Conservation (phyloP, 805 yeast species). For the Ogataea wickerhamii region DNA sequence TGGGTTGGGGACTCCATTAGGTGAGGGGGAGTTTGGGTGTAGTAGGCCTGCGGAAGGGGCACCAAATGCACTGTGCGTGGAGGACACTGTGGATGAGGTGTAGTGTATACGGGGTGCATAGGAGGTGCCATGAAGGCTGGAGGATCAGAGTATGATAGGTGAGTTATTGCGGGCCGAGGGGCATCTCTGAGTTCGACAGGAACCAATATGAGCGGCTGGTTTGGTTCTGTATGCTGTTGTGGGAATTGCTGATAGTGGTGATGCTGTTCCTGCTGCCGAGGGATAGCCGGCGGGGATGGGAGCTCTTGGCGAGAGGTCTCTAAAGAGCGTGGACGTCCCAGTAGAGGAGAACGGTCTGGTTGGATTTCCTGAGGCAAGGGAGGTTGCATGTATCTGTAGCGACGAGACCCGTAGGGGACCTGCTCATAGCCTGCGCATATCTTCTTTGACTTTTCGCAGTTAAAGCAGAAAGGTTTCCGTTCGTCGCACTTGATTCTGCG, state of each 20-base stretch:
- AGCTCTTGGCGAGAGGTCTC: too few relatives aligned
- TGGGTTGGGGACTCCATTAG: background rate
- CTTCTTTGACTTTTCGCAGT: conserved; percentile 63
- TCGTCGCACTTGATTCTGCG: conserved; percentile 76
- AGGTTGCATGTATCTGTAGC: conserved; percentile 26
- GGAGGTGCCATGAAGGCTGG: too few relatives aligned
- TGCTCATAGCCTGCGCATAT: conserved; percentile 66
- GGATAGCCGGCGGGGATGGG: background rate
- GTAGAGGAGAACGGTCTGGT: conserved; percentile 7
- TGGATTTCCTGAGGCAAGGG: conserved; percentile 21
- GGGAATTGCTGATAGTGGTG: too few relatives aligned
- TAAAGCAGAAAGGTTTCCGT: conserved; percentile 62
- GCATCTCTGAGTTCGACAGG: background rate
- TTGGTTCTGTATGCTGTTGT: too few relatives aligned
- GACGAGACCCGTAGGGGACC: conserved; percentile 28
- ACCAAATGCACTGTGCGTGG: background rate
- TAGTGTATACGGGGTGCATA: too few relatives aligned
- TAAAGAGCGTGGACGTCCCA: conserved; percentile 5
- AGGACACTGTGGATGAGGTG: background rate
- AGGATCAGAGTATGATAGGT: too few relatives aligned
- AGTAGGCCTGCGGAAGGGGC: background rate
- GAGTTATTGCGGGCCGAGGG: too few relatives aligned
- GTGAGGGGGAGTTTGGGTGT: background rate
- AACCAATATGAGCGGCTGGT: background rate
- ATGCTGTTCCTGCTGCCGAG: background rate